Evolutionary conservation across 2,329 filamentous ascomycete genomes (phyloP).

Genomic region (Beauveria varroae): DNA sequence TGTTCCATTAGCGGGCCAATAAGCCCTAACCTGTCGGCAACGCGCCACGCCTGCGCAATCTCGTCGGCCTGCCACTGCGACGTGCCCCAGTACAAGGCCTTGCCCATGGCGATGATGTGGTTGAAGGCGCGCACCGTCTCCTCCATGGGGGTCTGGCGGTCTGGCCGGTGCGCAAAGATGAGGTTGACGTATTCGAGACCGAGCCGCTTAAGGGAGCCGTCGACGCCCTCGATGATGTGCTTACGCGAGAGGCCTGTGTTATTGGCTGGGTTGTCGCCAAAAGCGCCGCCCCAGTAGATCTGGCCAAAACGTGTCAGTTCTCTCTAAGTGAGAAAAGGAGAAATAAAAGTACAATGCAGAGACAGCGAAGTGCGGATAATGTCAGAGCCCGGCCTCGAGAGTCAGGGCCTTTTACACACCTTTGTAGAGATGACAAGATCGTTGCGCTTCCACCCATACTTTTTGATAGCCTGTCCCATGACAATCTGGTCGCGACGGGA

Average conservation of each 20-base stretch:
- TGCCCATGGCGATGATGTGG: slow-evolving; percentile 58
- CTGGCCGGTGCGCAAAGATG: slow-evolving; percentile 61
- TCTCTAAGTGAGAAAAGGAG: no score
- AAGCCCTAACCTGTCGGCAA: slow-evolving; percentile 52
- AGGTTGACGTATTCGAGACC: slow-evolving; percentile 57
- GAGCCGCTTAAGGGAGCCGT: slow-evolving; percentile 49
- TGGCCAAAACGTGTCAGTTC: slow-evolving; percentile 18
- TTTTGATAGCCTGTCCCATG: slow-evolving; percentile 54
- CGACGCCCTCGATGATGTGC: slow-evolving; percentile 60
- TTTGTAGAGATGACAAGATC: slow-evolving; percentile 55
- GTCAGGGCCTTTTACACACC: slow-evolving; percentile 21
- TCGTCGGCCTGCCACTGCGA: slow-evolving; percentile 61
- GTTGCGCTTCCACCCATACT: slow-evolving; percentile 53
- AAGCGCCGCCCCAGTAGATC: slow-evolving; percentile 58
- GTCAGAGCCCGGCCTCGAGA: background rate
- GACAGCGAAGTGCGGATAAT: no score
- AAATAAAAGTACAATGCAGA: no score
- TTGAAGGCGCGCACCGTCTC: slow-evolving; percentile 66
- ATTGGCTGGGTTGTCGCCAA: slow-evolving; percentile 56
- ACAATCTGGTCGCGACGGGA: no score
- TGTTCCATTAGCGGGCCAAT: slow-evolving; percentile 61
- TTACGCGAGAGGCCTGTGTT: slow-evolving; percentile 62
- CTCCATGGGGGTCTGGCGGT: slow-evolving; percentile 61
- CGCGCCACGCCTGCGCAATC: slow-evolving; percentile 54
- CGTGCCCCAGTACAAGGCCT: slow-evolving; percentile 65